Conservation (phyloP, 352 stramenopile genomes). For the Globisporangium recalcitrans region DNA sequence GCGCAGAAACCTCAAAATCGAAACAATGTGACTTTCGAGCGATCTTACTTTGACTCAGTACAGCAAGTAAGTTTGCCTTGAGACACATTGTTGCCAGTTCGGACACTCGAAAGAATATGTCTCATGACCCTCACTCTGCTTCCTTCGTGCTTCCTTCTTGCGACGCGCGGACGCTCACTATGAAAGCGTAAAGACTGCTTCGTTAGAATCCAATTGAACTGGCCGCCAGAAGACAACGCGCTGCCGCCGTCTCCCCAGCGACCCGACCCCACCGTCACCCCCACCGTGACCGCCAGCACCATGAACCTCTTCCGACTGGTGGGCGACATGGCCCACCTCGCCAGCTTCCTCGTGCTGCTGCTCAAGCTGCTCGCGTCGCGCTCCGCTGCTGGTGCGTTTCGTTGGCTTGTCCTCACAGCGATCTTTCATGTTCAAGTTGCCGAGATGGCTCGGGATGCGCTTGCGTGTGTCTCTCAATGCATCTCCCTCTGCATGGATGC, state of each 20-base stretch:
- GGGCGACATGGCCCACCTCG: constrained; percentile 98
- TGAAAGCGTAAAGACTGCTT: not conserved
- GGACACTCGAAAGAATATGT: too few species aligned
- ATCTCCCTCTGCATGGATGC: not conserved
- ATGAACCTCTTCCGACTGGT: constrained; percentile 98
- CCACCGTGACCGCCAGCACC: constrained; percentile 4
- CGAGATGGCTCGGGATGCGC: not conserved
- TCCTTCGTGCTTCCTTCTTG: not conserved
- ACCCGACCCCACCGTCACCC: not conserved
- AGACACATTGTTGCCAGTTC: too few species aligned
- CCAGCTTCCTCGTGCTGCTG: constrained; percentile 98
- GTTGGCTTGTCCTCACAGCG: too few species aligned
- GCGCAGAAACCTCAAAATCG: too few species aligned
- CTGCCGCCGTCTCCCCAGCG: not conserved
- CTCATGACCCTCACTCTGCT: too few species aligned
- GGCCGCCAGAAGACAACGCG: not conserved
- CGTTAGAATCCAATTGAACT: constrained; percentile 5
- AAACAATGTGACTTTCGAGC: too few species aligned
- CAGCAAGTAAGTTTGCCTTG: too few species aligned
- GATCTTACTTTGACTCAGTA: too few species aligned
- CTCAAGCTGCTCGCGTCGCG: constrained; percentile 91
- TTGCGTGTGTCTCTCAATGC: not conserved
- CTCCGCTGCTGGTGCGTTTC: constrained; percentile 64
- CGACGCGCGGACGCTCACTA: constrained; percentile 4
- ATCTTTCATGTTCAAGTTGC: constrained; percentile 1